A percentile compares a stretch with the other conserved stretches of the same genome.
phyloP scores from a whole-genome alignment of 176 grass and related monocot genomes.

The Triticum dicoccoides region DNA sequence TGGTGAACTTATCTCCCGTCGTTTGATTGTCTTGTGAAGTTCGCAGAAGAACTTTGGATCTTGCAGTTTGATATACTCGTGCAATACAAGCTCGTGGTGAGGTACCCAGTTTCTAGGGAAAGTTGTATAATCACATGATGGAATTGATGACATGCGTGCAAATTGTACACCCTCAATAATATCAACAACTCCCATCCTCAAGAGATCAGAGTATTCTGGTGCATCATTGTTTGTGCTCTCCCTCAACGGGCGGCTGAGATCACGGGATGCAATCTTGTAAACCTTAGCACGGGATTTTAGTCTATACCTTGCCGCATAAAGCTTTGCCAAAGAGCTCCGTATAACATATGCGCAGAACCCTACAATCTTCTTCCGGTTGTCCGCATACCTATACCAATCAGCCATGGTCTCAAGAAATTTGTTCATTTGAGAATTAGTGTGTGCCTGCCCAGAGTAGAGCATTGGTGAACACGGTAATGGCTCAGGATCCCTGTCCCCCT shows the following conservation, averaged over 20 bases:
- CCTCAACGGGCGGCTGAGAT: slow-evolving; percentile 80
- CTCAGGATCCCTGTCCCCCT: slow-evolving; percentile 86
- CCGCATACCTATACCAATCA: slow-evolving; percentile 91
- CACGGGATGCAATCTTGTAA: slow-evolving; percentile 87
- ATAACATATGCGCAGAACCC: slow-evolving; percentile 91
- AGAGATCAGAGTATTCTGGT: slow-evolving; percentile 93
- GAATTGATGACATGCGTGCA: slow-evolving; percentile 79
- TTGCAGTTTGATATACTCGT: slow-evolving; percentile 86
- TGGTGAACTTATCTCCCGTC: slow-evolving; percentile 60
- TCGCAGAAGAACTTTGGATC: slow-evolving; percentile 86
- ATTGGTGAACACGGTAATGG: slow-evolving; percentile 76
- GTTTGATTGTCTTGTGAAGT: slow-evolving; percentile 74
- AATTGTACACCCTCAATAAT: slow-evolving; percentile 89
- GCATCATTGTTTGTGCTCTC: slow-evolving; percentile 81
- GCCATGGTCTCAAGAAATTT: slow-evolving; percentile 98
- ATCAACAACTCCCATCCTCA: slow-evolving; percentile 95
- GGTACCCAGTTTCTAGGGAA: slow-evolving; percentile 88
- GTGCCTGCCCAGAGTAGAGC: slow-evolving; percentile 87
- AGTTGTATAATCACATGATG: slow-evolving; percentile 91
- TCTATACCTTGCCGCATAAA: slow-evolving; percentile 87
- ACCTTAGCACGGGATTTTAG: slow-evolving; percentile 96
- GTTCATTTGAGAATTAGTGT: slow-evolving; percentile 99
- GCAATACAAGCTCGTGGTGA: slow-evolving; percentile 71
- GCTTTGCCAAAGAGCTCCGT: slow-evolving; percentile 85
- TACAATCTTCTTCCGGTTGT: slow-evolving; percentile 94